phyloP scores from a whole-genome alignment of 2,329 filamentous ascomycete species.

The Aspergillus sp. region DNA sequence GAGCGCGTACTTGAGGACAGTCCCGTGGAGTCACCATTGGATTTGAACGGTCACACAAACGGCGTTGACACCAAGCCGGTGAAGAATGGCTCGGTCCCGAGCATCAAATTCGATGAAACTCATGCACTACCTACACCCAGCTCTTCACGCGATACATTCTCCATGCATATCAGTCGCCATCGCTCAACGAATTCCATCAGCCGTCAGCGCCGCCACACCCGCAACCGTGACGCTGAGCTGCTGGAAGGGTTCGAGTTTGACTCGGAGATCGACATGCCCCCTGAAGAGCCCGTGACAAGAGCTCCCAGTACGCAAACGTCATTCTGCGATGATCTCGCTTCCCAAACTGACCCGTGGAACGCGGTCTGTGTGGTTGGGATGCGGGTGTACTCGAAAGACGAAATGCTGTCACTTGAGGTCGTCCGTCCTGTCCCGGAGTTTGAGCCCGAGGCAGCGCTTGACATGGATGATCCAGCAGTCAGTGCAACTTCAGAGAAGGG shows the following conservation, averaged over 20 bases:
- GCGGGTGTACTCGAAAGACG: slow-evolving; percentile 57
- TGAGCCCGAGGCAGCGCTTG: slow-evolving; percentile 41
- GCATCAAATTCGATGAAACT: slow-evolving; percentile 28
- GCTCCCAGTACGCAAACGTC: slow-evolving; percentile 9
- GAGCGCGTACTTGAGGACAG: slow-evolving; percentile 23
- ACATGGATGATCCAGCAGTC: slow-evolving; percentile 43
- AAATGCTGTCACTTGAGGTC: slow-evolving; percentile 52
- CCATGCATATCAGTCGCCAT: slow-evolving; percentile 8
- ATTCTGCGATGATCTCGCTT: slow-evolving; percentile 17
- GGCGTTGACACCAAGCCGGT: slow-evolving; percentile 13
- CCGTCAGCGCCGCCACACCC: slow-evolving; percentile 16
- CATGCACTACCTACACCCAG: slow-evolving; percentile 6
- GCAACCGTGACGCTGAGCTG: slow-evolving; percentile 33
- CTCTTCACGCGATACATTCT: not conserved
- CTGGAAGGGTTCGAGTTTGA: slow-evolving; percentile 45
- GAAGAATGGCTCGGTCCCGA: slow-evolving; percentile 25
- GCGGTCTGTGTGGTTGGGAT: slow-evolving; percentile 61
- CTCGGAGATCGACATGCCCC: slow-evolving; percentile 43
- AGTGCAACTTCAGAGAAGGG: slow-evolving; percentile 32
- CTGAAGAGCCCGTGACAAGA: slow-evolving; percentile 25
- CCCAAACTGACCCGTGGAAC: slow-evolving; percentile 54
- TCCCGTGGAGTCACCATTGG: slow-evolving; percentile 29
- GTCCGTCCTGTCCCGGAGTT: slow-evolving; percentile 45
- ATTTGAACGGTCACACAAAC: slow-evolving; percentile 24
- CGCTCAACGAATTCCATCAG: slow-evolving; percentile 5